Conservation (phyloP, 2,329 filamentous ascomycete species). For the Paraconiothyrium brasiliense region DNA sequence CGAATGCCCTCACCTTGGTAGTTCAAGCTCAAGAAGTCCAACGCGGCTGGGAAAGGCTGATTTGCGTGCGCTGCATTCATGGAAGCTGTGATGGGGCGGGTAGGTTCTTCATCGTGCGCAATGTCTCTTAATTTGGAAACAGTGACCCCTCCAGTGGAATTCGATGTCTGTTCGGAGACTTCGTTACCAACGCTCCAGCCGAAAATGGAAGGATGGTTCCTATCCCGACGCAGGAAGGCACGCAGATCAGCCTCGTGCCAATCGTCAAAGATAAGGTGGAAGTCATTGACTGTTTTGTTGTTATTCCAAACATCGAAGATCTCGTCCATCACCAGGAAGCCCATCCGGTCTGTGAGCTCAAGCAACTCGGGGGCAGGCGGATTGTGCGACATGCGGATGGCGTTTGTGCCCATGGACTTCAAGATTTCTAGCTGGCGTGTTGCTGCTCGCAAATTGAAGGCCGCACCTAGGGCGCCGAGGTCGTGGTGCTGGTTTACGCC, state of each 20-base stretch:
- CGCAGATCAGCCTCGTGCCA: slow-evolving; percentile 65
- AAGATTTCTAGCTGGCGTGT: slow-evolving; percentile 61
- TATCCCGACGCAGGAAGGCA: slow-evolving; percentile 61
- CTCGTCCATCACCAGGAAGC: slow-evolving; percentile 63
- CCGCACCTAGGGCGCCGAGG: slow-evolving; percentile 59
- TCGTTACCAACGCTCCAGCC: slow-evolving; percentile 66
- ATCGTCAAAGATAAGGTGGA: slow-evolving; percentile 62
- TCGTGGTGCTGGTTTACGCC: slow-evolving; percentile 64
- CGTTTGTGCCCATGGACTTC: slow-evolving; percentile 61
- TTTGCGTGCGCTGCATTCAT: slow-evolving; percentile 59
- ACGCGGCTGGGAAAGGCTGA: slow-evolving; percentile 50
- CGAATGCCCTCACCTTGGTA: slow-evolving; percentile 64
- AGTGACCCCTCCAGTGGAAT: slow-evolving; percentile 42
- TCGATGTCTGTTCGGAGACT: slow-evolving; percentile 57
- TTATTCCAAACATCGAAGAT: slow-evolving; percentile 63
- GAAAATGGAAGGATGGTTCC: slow-evolving; percentile 65
- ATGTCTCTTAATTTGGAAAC: slow-evolving; percentile 54
- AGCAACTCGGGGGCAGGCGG: slow-evolving; percentile 62
- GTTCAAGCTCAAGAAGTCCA: slow-evolving; percentile 63
- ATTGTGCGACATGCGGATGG: slow-evolving; percentile 63
- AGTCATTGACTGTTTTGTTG: slow-evolving; percentile 59
- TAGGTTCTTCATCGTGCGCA: slow-evolving; percentile 58
- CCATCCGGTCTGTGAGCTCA: slow-evolving; percentile 60
- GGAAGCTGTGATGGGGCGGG: slow-evolving; percentile 56
- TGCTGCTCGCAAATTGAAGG: slow-evolving; percentile 60